These are phyloP conservation scores for Tylopilus subfusipes DNA, from an alignment of 768 basidiomycete species.

Conservation along the genomic window DNA sequence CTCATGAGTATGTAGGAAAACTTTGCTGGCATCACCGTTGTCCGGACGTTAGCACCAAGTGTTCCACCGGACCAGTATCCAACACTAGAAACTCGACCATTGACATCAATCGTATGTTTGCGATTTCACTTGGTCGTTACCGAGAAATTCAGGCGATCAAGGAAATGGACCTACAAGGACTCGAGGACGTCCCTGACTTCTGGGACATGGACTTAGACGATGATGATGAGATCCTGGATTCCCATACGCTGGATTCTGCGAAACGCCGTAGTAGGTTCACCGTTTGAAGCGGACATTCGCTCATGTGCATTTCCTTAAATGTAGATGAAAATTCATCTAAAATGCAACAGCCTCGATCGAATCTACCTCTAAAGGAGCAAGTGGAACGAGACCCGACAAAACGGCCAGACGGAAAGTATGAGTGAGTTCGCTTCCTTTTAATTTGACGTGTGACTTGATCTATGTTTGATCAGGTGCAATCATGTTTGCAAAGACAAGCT, in stretches of 20 bases:
- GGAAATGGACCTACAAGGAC: constrained; percentile 63
- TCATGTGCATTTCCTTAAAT: not conserved
- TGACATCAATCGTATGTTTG: constrained; percentile 48
- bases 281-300: not conserved
- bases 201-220: constrained; percentile 47
- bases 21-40: constrained; percentile 61
- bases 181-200: constrained; percentile 67
- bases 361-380: constrained; percentile 1
- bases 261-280: constrained; percentile 23
- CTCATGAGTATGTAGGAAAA: constrained; percentile 51
- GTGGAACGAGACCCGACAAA: constrained; percentile 30
- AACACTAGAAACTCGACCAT: constrained; percentile 68
- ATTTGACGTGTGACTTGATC: not conserved
- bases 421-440: constrained; percentile 37
- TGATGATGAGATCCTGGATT: constrained; percentile 21
- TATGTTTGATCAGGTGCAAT: constrained; percentile 55
- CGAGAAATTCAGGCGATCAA: constrained; percentile 26
- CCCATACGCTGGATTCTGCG: constrained; percentile 35
- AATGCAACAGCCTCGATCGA: not conserved
- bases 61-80: constrained; percentile 58
- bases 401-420: constrained; percentile 61
- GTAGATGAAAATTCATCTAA: not conserved
- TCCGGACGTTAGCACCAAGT: constrained; percentile 54
- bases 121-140: not conserved
- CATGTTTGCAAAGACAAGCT: constrained; percentile 78